phyloP scores from a whole-genome alignment of 352 stramenopile species.

The Peronospora belbahrii region DNA sequence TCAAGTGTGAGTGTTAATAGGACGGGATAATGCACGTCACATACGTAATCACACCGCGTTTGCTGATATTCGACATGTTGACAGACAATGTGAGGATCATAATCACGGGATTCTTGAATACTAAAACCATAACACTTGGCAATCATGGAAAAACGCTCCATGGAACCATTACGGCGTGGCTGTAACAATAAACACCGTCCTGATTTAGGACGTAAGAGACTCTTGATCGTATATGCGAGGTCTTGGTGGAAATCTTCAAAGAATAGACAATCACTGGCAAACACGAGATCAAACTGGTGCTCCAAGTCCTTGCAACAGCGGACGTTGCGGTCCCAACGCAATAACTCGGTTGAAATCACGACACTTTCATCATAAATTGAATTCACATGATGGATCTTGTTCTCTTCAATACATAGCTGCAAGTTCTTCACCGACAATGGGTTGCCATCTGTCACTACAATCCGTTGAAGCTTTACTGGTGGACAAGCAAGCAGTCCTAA shows the following conservation, averaged over 20 bases:
- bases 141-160: slow-evolving; percentile 63
- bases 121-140: slow-evolving; percentile 33
- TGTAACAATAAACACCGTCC: slow-evolving; percentile 68
- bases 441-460: slow-evolving; percentile 77
- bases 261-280: slow-evolving; percentile 83
- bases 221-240: slow-evolving; percentile 55
- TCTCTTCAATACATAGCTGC: slow-evolving; percentile 49
- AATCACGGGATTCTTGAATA: slow-evolving; percentile 32
- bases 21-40: slow-evolving; percentile 60
- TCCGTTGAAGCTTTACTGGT: slow-evolving; percentile 25
- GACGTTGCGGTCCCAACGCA: slow-evolving; percentile 59
- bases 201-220: slow-evolving; percentile 31
- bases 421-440: slow-evolving; percentile 60
- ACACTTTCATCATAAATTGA: background rate
- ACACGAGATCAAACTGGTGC: slow-evolving; percentile 68
- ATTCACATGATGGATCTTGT: slow-evolving; percentile 25
- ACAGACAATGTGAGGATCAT: slow-evolving; percentile 31
- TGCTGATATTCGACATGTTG: slow-evolving; percentile 32
- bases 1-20: slow-evolving; percentile 37
- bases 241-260: slow-evolving; percentile 84
- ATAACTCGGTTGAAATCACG: slow-evolving; percentile 29
- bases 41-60: slow-evolving; percentile 43
- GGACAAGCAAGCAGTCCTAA: slow-evolving; percentile 54
- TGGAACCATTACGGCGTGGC: slow-evolving; percentile 59
- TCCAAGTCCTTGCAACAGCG: slow-evolving; percentile 19